Evolutionary conservation across 2,329 filamentous ascomycete genomes (phyloP), one percentile per base, ranked within the genome.

Genomic region (Kalaharituber pfeilii): DNA sequence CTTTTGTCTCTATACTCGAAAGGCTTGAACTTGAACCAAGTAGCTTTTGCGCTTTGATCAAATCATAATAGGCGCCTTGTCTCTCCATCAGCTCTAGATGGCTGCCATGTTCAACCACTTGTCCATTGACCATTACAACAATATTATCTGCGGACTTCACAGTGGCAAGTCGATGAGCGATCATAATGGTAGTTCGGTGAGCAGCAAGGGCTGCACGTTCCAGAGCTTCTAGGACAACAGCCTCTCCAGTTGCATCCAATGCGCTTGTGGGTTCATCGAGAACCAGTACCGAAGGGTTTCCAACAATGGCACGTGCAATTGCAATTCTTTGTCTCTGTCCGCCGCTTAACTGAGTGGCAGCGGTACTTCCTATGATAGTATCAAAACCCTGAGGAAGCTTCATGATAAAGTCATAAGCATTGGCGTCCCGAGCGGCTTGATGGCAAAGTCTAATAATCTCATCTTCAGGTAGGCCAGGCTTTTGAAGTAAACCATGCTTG

Each of bases 81-180:
- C 53, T 64, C 11, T 62, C 56, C 3, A 67, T 63, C 18, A 67
- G 54, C 4, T 59, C 62, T 55, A 63, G 53, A 60, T 70, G 59
- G 52, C 66, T 62, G 57, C 70, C 61, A 62, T 70, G 58, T 62
- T 72, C 69, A 1, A 69, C 49, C 13, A 71, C 61, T 5, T 60
- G 60, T 3, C 69, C 69, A 18, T 65, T 62, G 1, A 62, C 64
- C 63, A 72, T 66, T 8, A 71, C 69, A 26, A 70, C 63, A 52
- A 72, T 71, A 15, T 65, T 66, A 53, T 71, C 68, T 1, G 69
- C 68, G 28, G 65, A 57, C 51, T 62, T 66, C 26, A 71, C 66
- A 5, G 69, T 69, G 4, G 68, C 64, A n/a, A 71, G 63, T 1
- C 69, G 64, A 63, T 71, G 69, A 1, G 69, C 69, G 55, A 71